Base-by-base conservation (phyloP, 1,139 yeast genomes). In the Geotrichum aggregatum region DNA sequence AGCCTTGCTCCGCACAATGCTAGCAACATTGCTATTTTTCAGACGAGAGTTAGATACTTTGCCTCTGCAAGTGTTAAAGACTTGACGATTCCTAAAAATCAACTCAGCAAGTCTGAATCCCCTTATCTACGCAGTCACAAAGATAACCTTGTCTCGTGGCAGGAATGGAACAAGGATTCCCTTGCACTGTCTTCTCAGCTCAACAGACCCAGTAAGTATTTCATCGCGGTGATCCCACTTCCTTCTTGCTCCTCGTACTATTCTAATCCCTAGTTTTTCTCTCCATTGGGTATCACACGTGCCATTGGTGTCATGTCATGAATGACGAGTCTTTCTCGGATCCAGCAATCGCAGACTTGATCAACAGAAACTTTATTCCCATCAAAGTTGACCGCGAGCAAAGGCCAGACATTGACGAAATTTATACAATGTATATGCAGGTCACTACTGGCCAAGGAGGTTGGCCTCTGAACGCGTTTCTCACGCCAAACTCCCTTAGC, bases 291-390 rank as follows among this genome's bases (percentile, higher is more conserved):
- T 70, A 68, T 54, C 67, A 66, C 49, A 64, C 73, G 21, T 70
- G 72, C 52, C 74, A 70, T 51, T 65, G 71, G 71, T 71, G 74
- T 58, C 71, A 67, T 56, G 70, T 69, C 8, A 70, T 70, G 73
- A 66, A 69, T 54, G 51, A 58, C 26, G 73, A 69, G 50, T 61
- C 70, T 18, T 71, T 70, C 54, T 52, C 62, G 8, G 61, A 64
- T 47, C 55, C 57, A 5, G 53, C 51, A 11, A 61, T 70, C 38
- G 73, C 73, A 10, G 59, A 57, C 4, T 30, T 63, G 24, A 58
- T 71, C 49, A 71, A 71, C 56, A 55, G 58, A 21, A 50, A 61
- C 51, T 71, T 68, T 54, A 59, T 70, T 16, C 72, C 74, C 3
- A 61, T 71, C 54, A 69, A 68, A 49, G 64, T 71, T 46, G 73